Evolutionary conservation across 345 rosid species (phyloP), one percentile per base, ranked within the genome.

Genomic region (Lagerstroemia speciosa): DNA sequence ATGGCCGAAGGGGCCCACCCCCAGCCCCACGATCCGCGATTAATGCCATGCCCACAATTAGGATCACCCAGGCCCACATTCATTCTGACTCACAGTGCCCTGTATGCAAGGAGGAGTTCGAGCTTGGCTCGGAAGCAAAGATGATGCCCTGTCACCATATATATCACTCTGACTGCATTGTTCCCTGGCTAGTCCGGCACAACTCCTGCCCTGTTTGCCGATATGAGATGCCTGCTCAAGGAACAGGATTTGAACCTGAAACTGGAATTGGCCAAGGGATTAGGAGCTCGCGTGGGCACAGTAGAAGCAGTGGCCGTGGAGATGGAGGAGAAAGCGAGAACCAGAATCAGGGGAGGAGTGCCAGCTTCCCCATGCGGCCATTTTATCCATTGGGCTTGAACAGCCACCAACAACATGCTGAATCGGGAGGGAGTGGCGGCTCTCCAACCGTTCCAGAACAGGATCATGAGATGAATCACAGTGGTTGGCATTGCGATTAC

Each of bases 141-240:
- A 73, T 76, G 65, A 76, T 82, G 81, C 85, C 85, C 16, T 82
- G 85, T 64, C 55, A 73, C 71, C 85, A 82, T 61, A 60, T 79
- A 1, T 82, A 82, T 41, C 85, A 82, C 62, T 43, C 79, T 3
- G 78, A 79, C 26, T 82, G 85, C 69, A 82, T 82, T 40, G 72
- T 79, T 36, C 85, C 83, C 5, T 82, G 85, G 85, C 60, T 82
- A 60, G 83, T 58, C 36, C 81, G 34, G 77, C 85, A 82, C 67
- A 82, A 82, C 57, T 82, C 85, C 1, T 82, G 85, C 71, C 85
- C 85, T 16, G 83, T 82, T 38, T 82, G 85, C 64, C 82, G 85
- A 22, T 81, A 72, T 15, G 75, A 78, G 72, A 67, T 78, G 48
- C 75, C 78, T 69, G 43, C 40, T 40, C 69, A 27, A 37, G 45